Percentiles rank a stretch among this genome's conserved stretches.
Evolutionary conservation across 768 basidiomycete species (phyloP).

Genomic region (Rhizopogon vesiculosus): DNA sequence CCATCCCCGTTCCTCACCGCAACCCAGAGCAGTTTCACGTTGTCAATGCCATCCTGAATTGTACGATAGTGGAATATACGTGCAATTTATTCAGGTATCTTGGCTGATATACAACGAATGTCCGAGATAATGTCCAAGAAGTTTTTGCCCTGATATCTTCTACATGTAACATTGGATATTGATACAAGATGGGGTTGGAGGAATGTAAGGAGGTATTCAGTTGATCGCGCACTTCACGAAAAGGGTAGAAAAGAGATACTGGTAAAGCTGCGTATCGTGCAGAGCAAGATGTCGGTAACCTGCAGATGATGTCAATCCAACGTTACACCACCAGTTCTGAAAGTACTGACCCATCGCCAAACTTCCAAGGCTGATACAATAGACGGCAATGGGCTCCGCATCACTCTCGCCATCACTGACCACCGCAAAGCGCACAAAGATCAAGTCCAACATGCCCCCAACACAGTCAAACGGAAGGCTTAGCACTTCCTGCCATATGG

Average conservation of each 20-base stretch:
- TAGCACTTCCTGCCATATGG: slow-evolving; percentile 73
- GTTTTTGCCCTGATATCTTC: neutral
- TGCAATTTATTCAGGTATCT: neutral
- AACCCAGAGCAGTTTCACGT: too few relatives aligned
- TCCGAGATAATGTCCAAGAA: neutral
- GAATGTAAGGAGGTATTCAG: neutral
- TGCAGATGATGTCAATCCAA: slow-evolving; percentile 19
- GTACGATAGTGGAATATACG: too few relatives aligned
- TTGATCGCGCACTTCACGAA: slow-evolving; percentile 65
- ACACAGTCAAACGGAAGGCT: slow-evolving; percentile 72
- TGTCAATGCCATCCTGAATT: too few relatives aligned
- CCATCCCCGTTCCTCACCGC: too few relatives aligned
- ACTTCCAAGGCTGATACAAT: slow-evolving; percentile 68
- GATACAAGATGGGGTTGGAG: neutral
- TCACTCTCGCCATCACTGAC: slow-evolving; percentile 59
- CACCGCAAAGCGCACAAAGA: slow-evolving; percentile 80
- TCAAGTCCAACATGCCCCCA: slow-evolving; percentile 73
- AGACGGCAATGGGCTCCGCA: slow-evolving; percentile 66
- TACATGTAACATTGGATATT: neutral
- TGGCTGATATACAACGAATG: neutral
- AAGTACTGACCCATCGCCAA: slow-evolving; percentile 56
- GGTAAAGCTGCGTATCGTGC: slow-evolving; percentile 82
- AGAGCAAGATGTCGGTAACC: slow-evolving; percentile 90
- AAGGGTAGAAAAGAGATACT: slow-evolving; percentile 90
- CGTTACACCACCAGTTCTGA: neutral